Evolutionary conservation across 2,329 filamentous ascomycete genomes (phyloP).

Genomic region (Nemania diffusa): DNA sequence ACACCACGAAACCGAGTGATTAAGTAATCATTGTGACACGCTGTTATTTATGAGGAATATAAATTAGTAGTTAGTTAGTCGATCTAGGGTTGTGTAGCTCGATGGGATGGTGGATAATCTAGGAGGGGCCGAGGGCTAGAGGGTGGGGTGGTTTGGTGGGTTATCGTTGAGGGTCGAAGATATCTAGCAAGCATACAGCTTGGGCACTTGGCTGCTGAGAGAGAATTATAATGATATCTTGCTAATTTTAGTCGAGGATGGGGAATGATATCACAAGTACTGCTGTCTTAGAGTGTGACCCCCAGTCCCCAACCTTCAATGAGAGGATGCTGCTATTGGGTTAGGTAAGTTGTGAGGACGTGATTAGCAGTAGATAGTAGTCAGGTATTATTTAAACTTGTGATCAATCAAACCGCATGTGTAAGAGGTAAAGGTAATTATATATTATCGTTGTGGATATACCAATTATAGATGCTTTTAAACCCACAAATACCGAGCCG

Average conservation of each 20-base stretch:
- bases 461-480: background rate
- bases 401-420: no score
- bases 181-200: no score
- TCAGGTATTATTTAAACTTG: no score
- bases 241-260: background rate
- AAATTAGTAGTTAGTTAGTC: no score
- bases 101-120: background rate
- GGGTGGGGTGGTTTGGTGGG: background rate
- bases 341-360: no score
- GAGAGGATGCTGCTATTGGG: background rate
- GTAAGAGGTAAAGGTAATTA: no score
- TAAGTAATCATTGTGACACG: no score
- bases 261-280: background rate
- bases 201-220: background rate
- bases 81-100: background rate
- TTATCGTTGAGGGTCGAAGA: background rate
- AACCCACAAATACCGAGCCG: background rate
- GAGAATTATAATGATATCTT: background rate
- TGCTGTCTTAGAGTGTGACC: background rate
- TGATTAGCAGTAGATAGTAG: no score
- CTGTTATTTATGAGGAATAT: no score
- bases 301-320: no score
- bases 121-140: background rate
- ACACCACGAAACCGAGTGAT: slow-evolving; percentile 49
- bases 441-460: no score